phyloP scores from a whole-genome alignment of 2,329 filamentous ascomycete genomes.

The Ascochyta clinopodiicola region DNA sequence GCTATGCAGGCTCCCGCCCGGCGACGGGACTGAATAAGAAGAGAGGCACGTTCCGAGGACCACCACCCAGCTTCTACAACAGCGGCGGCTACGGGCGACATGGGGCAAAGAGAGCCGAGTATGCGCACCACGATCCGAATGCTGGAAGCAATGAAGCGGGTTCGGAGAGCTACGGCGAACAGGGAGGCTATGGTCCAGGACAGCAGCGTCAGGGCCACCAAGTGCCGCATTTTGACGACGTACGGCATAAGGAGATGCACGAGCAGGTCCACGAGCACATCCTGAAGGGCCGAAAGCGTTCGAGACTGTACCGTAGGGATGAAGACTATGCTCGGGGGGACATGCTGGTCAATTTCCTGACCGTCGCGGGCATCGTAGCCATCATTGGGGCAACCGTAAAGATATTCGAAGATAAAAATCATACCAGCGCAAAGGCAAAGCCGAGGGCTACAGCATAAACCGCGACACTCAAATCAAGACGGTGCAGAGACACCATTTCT shows the following conservation, averaged over 20 bases:
- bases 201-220: constrained; percentile 57
- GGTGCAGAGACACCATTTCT: not conserved
- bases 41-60: constrained; percentile 78
- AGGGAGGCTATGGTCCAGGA: constrained; percentile 66
- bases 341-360: constrained; percentile 39
- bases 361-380: constrained; percentile 35
- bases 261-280: constrained; percentile 64
- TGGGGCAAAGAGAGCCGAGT: constrained; percentile 62
- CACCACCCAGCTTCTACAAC: constrained; percentile 87
- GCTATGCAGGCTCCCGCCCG: constrained; percentile 73
- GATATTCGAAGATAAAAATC: constrained; percentile 23
- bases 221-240: constrained; percentile 79
- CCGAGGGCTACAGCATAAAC: constrained; percentile 1
- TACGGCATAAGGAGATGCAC: constrained; percentile 76
- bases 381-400: constrained; percentile 33
- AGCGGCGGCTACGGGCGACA: constrained; percentile 79
- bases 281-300: constrained; percentile 50
- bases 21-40: constrained; percentile 82
- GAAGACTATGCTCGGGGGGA: constrained; percentile 36
- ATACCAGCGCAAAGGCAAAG: not conserved
- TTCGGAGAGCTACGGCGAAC: constrained; percentile 40
- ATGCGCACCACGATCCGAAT: constrained; percentile 44
- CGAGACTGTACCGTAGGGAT: constrained; percentile 10
- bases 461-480: not conserved
- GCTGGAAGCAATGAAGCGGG: constrained; percentile 28